Conservation (phyloP, 2,329 filamentous ascomycete genomes). For the Orbilia oligospora region DNA sequence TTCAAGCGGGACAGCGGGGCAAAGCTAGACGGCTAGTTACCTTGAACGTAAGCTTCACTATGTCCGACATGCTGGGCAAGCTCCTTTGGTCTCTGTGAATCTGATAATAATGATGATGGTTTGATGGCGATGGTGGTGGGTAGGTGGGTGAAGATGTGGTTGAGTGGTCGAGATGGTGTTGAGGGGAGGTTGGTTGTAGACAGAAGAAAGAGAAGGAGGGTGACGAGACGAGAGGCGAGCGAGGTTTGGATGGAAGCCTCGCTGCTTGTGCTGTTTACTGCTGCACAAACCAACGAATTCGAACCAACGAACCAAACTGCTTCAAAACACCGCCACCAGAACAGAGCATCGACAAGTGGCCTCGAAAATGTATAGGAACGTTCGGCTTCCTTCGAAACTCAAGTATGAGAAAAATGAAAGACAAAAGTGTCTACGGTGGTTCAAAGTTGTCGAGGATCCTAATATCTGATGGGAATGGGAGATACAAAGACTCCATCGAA, state of each 20-base stretch:
- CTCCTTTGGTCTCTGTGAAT: slow-evolving; percentile 61
- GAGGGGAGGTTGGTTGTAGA: slow-evolving; percentile 57
- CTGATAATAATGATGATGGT: slow-evolving; percentile 6
- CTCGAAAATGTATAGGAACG: slow-evolving; percentile 3
- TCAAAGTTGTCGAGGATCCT: neutral
- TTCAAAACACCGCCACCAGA: slow-evolving; percentile 7
- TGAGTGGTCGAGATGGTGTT: slow-evolving; percentile 58
- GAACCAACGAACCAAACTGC: slow-evolving; percentile 17
- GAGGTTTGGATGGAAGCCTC: slow-evolving; percentile 37
- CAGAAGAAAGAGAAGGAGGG: slow-evolving; percentile 43
- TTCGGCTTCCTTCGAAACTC: slow-evolving; percentile 4
- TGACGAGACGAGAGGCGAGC: slow-evolving; percentile 27
- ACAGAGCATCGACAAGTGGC: neutral
- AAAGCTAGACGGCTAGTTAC: slow-evolving; percentile 66
- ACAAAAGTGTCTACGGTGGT: slow-evolving; percentile 4
- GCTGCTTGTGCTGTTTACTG: neutral
- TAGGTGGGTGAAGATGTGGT: slow-evolving; percentile 30
- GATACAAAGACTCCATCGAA: slow-evolving; percentile 23
- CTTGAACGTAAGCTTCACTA: slow-evolving; percentile 81
- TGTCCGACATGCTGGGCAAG: slow-evolving; percentile 66
- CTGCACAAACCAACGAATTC: neutral
- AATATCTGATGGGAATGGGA: neutral
- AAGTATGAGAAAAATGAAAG: neutral
- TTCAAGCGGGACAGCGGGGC: slow-evolving; percentile 52
- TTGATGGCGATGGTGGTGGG: slow-evolving; percentile 4